Conservation (phyloP, 257 asterid genomes). For the Solanum virginianum region DNA sequence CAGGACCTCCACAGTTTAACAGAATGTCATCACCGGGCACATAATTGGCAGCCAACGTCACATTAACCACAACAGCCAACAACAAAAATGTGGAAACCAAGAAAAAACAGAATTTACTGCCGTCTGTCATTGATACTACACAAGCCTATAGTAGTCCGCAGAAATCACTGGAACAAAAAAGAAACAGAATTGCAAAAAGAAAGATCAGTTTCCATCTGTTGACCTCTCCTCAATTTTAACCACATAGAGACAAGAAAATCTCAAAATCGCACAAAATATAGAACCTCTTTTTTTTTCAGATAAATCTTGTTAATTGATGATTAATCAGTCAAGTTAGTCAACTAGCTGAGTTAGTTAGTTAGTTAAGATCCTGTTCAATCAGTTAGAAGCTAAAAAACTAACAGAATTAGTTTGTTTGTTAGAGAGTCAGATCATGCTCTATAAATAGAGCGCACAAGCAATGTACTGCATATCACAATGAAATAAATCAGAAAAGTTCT, state of each 20-base stretch:
- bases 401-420: no score
- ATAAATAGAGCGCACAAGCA: no score
- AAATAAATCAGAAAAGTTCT: no score
- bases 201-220: background rate
- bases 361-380: no score
- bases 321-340: no score
- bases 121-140: background rate
- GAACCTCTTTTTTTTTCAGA: background rate
- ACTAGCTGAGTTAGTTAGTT: no score
- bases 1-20: conserved; percentile 77
- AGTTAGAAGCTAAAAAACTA: no score
- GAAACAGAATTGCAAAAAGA: background rate
- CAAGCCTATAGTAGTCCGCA: background rate
- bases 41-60: conserved; percentile 19
- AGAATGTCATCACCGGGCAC: conserved; percentile 60
- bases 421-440: no score
- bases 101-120: background rate
- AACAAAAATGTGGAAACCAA: background rate
- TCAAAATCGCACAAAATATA: background rate
- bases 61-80: background rate
- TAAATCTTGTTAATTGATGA: background rate
- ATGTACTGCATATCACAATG: no score
- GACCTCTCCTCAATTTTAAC: background rate
- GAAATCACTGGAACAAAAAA: background rate
- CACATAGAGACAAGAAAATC: background rate